Conservation (phyloP, 257 asterid species). For the Striga asiatica region DNA sequence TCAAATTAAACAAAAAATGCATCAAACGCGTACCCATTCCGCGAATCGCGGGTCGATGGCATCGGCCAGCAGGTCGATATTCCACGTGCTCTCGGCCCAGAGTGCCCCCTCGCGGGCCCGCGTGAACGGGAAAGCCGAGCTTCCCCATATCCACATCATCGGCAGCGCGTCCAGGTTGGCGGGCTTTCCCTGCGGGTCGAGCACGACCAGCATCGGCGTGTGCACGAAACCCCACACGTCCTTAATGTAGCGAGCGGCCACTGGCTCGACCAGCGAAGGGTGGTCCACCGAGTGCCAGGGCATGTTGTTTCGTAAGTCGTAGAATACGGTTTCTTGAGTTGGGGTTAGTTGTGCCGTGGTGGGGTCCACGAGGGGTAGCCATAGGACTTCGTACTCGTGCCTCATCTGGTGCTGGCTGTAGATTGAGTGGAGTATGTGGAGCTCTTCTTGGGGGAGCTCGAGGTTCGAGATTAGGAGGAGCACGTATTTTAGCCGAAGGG, state of each 20-base stretch:
- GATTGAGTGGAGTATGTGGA: slow-evolving; percentile 61
- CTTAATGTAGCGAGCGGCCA: slow-evolving; percentile 41
- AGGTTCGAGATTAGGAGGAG: slow-evolving; percentile 64
- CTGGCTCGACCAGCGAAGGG: slow-evolving; percentile 52
- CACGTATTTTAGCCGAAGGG: slow-evolving; percentile 50
- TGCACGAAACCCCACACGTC: slow-evolving; percentile 49
- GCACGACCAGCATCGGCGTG: slow-evolving; percentile 66
- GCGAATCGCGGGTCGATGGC: slow-evolving; percentile 45
- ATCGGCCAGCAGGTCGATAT: slow-evolving; percentile 51
- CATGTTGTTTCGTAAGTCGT: slow-evolving; percentile 42
- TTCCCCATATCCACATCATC: slow-evolving; percentile 96
- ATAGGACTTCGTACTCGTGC: slow-evolving; percentile 67
- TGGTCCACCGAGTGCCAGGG: slow-evolving; percentile 82
- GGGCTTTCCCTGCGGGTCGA: slow-evolving; percentile 77
- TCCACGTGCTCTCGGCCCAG: slow-evolving; percentile 65
- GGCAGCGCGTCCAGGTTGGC: slow-evolving; percentile 61
- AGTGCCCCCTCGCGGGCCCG: slow-evolving; percentile 42
- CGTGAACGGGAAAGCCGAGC: slow-evolving; percentile 72
- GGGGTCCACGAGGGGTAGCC: slow-evolving; percentile 66
- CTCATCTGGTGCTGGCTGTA: slow-evolving; percentile 38
- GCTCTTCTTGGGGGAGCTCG: slow-evolving; percentile 58
- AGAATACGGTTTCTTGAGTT: slow-evolving; percentile 23
- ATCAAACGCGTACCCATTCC: slow-evolving; percentile 71
- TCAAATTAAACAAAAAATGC: no score
- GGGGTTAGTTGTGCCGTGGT: slow-evolving; percentile 11